Base-by-base conservation (phyloP, 495 filamentous ascomycete genomes). In the Cetradonia linearis region DNA sequence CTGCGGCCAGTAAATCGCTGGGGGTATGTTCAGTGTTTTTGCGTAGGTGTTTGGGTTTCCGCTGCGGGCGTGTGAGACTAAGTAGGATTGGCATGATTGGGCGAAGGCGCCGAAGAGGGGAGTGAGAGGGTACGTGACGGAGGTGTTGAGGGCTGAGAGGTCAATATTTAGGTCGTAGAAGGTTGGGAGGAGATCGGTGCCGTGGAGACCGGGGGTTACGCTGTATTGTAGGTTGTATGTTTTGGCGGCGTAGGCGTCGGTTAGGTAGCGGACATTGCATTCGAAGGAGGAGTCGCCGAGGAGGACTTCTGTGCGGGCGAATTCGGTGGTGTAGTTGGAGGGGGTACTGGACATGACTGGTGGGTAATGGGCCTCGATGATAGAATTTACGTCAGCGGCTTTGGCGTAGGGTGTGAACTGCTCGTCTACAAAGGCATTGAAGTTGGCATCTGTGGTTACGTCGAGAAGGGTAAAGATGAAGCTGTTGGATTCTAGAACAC, bases 381-480 rank as follows among this genome's bases (percentile, higher is more conserved):
- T 62, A 11, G 60, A 61, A 34, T 64, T 71, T 25, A 75, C 50
- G n/a, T 71, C 72, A 18, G 58, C 63, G 10, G 62, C 44, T 36
- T 59, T 55, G 14, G 72, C 70, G 59, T 75, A 73, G 20, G 71
- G 62, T 7, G 72, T 71, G 28, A 75, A 75, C 23, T 75, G 61
- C 36, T 70, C 63, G 40, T 77, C 70, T 28, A 80, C 64, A 63
- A 75, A 79, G n/a, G 63, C 68, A 40, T 73, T 73, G 70, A 82
- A 82, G 55, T 81, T 72, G 25, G 73, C 71, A 42, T 81, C 75
- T 23, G 78, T 78, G 27, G 71, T 74, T 28, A 82, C 73, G 65
- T 76, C 67, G 55, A 71, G 70, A 55, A 65, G 66, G 2, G 72
- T 40, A 40, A 40, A 40, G 38, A 40, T 40, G 38, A n/a, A 40